Evolutionary conservation across 2,329 filamentous ascomycete genomes (phyloP).

Genomic region (Pseudogymnoascus sp.): DNA sequence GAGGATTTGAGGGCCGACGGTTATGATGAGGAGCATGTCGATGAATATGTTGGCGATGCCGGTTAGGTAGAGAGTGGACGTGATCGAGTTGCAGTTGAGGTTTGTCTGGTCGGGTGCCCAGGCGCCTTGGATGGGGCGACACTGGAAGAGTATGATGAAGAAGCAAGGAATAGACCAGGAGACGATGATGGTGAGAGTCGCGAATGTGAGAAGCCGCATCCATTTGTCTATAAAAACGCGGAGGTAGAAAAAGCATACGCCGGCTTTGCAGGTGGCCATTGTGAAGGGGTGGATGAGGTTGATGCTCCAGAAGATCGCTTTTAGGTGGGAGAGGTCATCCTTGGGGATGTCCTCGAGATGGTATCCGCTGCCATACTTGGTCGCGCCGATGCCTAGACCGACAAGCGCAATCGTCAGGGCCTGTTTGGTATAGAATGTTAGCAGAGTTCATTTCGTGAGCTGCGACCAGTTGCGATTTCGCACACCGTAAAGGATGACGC

Average conservation of each 20-base stretch:
- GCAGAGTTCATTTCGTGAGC: neutral
- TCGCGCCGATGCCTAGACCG: neutral
- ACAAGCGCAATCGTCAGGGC: neutral
- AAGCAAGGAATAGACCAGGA: slow-evolving; percentile 1
- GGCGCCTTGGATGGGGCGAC: slow-evolving; percentile 43
- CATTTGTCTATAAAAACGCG: slow-evolving; percentile 41
- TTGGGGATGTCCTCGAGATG: neutral
- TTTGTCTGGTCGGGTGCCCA: slow-evolving; percentile 49
- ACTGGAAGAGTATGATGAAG: slow-evolving; percentile 41
- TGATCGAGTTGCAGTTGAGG: slow-evolving; percentile 41
- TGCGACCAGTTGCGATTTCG: neutral
- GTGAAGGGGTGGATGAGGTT: slow-evolving; percentile 41
- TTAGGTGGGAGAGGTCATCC: neutral
- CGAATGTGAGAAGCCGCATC: slow-evolving; percentile 4
- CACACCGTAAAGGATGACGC: neutral
- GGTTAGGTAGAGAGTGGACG: slow-evolving; percentile 44
- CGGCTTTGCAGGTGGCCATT: slow-evolving; percentile 41
- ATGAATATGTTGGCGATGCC: slow-evolving; percentile 48
- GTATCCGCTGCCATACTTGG: neutral
- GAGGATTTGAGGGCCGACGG: slow-evolving; percentile 40
- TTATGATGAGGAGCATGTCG: slow-evolving; percentile 44
- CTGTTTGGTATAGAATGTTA: neutral
- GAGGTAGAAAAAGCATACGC: slow-evolving; percentile 48
- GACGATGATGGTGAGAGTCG: neutral
- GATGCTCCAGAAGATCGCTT: slow-evolving; percentile 31